Percentiles rank a stretch among this genome's conserved stretches.
Evolutionary conservation across 352 stramenopile genomes (phyloP).

Genomic region (Pythium volutum): DNA sequence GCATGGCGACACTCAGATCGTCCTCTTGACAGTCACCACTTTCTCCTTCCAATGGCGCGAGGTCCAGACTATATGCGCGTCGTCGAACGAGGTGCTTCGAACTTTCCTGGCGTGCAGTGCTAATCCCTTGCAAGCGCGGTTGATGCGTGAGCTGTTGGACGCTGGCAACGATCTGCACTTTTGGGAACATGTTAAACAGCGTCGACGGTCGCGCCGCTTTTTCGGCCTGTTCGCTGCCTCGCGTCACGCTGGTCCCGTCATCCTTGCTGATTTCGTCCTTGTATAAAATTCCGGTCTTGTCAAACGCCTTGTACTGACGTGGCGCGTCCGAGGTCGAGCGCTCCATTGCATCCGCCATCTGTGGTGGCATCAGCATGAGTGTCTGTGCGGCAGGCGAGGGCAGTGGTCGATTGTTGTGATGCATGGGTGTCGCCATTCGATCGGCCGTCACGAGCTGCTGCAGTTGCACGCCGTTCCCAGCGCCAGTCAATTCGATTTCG

Average conservation of each 20-base stretch:
- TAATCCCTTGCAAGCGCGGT: constrained; percentile 46
- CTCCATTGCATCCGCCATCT: constrained; percentile 66
- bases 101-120: constrained; percentile 7
- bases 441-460: constrained; percentile 16
- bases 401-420: constrained; percentile 20
- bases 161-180: constrained; percentile 79
- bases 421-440: constrained; percentile 16
- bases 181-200: constrained; percentile 84
- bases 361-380: constrained; percentile 72
- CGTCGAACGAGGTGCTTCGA: constrained; percentile 31
- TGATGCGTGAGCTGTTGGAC: constrained; percentile 76
- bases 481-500: constrained; percentile 58
- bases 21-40: constrained; percentile 32
- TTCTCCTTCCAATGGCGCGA: constrained; percentile 32
- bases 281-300: constrained; percentile 67
- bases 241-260: constrained; percentile 20
- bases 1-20: constrained; percentile 28
- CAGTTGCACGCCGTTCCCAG: constrained; percentile 1
- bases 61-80: constrained; percentile 61
- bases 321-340: constrained; percentile 52
- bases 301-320: constrained; percentile 54
- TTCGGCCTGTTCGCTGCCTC: constrained; percentile 49
- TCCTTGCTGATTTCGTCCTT: constrained; percentile 82
- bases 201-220: constrained; percentile 41
- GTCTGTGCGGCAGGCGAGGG: constrained; percentile 42